Evolutionary conservation across 2,329 filamentous ascomycete species (phyloP).

Genomic region (Fusarium sublunatum): DNA sequence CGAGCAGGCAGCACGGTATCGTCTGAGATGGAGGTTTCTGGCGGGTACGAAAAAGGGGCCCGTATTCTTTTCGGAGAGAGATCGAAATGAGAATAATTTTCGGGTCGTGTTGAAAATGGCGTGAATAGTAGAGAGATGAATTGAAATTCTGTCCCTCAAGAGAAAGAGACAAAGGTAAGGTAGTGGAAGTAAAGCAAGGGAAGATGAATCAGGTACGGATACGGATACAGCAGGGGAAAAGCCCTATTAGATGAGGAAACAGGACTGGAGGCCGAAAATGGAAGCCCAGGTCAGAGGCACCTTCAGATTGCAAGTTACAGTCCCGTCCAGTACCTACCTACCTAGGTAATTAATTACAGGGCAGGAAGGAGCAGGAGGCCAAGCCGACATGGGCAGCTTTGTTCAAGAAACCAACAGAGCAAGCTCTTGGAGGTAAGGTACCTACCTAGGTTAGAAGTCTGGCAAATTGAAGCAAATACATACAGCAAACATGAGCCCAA

Average conservation of each 20-base stretch:
- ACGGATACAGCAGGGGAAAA: background rate
- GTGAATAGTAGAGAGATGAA: background rate
- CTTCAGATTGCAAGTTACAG: too few species aligned
- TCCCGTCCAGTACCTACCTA: too few species aligned
- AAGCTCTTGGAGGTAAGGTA: background rate
- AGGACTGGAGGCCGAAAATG: constrained; percentile 16
- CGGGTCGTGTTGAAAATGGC: constrained; percentile 17
- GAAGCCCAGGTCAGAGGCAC: constrained; percentile 28
- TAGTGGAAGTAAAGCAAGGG: constrained; percentile 11
- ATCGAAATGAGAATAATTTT: constrained; percentile 19
- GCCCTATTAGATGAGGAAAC: constrained; percentile 29
- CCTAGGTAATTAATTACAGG: too few species aligned
- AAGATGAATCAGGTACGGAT: constrained; percentile 2
- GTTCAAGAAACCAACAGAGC: constrained; percentile 3
- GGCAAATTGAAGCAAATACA: background rate
- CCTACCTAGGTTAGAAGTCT: background rate
- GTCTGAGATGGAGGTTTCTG: constrained; percentile 31
- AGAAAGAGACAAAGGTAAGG: constrained; percentile 9
- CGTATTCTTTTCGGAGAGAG: constrained; percentile 15
- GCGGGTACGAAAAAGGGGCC: constrained; percentile 30
- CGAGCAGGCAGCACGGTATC: constrained; percentile 13
- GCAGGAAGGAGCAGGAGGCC: constrained; percentile 5
- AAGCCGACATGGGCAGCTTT: constrained; percentile 18
- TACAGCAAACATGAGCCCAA: constrained; percentile 7
- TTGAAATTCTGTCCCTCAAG: background rate